Base-by-base conservation (phyloP, 176 grass and related monocot genomes). In the Otatea glauca region DNA sequence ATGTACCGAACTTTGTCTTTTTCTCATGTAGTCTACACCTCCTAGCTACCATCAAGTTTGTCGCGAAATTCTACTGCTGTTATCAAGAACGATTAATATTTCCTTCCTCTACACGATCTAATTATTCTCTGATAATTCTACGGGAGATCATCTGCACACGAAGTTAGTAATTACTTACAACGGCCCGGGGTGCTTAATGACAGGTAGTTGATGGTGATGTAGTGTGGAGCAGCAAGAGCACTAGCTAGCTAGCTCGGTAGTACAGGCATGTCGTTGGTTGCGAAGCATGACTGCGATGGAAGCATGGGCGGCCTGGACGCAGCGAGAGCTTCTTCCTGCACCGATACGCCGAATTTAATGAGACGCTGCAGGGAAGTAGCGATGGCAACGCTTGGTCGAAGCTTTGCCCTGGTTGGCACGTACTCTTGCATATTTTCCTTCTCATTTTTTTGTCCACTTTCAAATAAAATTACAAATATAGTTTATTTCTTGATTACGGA, bases 261-360 rank as follows among this genome's bases (percentile, higher is more conserved):
- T n/a, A 58, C 54, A n/a, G 5, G 24, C 53, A 8, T 20, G 60
- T 15, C 60, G 60, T 29, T 14, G 58, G 58, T 13, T 61, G 58
- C 9, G 58, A 25, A 63, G 12, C 60, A 14, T 2, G 60, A 6
- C 60, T 63, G 24, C 60, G 60, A 29, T 14, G 60, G 24, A 63
- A 15, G 60, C 60, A 29, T 63, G 60, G 60, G 25, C 60, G 25
- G 11, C 25, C 60, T 63, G 60, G 11, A 0, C 9, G 60, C 24
- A 20, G 21, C 10, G 29, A 35, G 35, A 27, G 37, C 23, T 29
- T 63, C 60, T 63, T 11, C 23, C 59, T 6, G 60, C 11, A 6
- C 5, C 45, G 70, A 51, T 73, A 18, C 73, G 73, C 32, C 50
- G 50, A 4, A 75, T 4, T 75, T 39, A 56, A 75, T 75, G 73